phyloP scores from a whole-genome alignment of 345 rosid genomes.

The Gossypium herbaceum region DNA sequence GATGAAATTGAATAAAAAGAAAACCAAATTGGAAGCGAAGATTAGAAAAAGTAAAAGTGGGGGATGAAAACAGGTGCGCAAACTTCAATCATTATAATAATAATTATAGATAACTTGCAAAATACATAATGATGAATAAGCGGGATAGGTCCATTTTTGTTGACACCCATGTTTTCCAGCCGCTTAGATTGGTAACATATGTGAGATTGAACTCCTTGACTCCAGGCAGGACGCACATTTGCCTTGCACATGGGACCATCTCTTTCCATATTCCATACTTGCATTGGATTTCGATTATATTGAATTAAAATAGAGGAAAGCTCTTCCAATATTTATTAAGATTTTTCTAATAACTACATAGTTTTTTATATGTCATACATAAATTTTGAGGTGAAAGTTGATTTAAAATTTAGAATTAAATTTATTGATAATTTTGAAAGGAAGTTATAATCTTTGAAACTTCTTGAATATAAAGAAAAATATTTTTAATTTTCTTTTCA shows the following conservation, averaged over 20 bases:
- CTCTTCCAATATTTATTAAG: no score
- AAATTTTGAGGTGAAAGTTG: no score
- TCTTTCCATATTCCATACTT: background rate
- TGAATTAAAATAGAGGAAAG: no score
- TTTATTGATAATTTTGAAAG: no score
- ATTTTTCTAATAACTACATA: no score
- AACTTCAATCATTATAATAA: constrained; percentile 12
- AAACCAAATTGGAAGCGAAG: no score
- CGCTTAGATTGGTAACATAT: constrained; percentile 20
- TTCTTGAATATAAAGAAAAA: no score
- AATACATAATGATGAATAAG: constrained; percentile 18
- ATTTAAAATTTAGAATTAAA: no score
- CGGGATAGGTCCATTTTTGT: constrained; percentile 19
- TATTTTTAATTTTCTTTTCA: no score
- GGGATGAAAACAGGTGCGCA: constrained; percentile 13
- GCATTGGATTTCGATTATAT: no score
- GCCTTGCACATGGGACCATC: constrained; percentile 12
- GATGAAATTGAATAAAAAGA: background rate
- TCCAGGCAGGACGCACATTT: constrained; percentile 35
- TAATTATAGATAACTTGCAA: constrained; percentile 18
- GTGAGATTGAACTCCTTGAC: constrained; percentile 20
- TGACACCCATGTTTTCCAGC: constrained; percentile 8
- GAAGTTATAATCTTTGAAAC: no score
- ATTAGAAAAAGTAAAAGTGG: background rate
- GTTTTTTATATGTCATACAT: no score